Conservation (phyloP, 2,329 filamentous ascomycete species). For the Onygenales sp. region DNA sequence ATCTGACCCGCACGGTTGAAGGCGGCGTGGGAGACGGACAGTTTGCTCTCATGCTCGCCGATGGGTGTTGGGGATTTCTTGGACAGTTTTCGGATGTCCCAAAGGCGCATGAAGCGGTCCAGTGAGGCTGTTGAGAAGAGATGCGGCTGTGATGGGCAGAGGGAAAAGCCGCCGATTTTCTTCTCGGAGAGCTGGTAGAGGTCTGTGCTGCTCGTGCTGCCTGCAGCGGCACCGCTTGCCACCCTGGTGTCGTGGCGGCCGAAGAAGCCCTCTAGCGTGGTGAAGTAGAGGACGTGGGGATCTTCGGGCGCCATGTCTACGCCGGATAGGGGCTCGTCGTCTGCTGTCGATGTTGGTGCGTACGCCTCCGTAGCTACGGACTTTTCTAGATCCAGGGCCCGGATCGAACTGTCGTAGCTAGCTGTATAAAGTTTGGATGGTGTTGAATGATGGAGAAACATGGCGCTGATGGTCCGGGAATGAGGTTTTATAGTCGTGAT, state of each 20-base stretch:
- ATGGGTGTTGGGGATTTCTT: conserved; percentile 57
- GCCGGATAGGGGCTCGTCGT: conserved; percentile 72
- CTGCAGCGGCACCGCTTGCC: conserved; percentile 15
- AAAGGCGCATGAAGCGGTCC: conserved; percentile 81
- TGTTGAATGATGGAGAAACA: conserved; percentile 66
- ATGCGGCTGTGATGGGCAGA: conserved; percentile 72
- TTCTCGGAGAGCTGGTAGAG: conserved; percentile 74
- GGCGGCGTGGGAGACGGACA: conserved; percentile 86
- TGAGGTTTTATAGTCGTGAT: conserved; percentile 88
- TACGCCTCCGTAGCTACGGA: conserved; percentile 73
- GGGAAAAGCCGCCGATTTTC: conserved; percentile 89
- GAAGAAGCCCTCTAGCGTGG: conserved; percentile 71
- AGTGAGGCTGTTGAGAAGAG: conserved; percentile 81
- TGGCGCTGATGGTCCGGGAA: conserved; percentile 74
- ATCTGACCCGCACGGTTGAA: conserved; percentile 80
- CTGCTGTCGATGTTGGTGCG: conserved; percentile 57
- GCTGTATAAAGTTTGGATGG: conserved; percentile 68
- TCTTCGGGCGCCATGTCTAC: conserved; percentile 67
- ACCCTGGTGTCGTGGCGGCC: conserved; percentile 71
- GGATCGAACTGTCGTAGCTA: conserved; percentile 88
- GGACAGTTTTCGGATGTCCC: conserved; percentile 75
- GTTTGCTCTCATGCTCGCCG: conserved; percentile 68
- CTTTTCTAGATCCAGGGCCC: conserved; percentile 74
- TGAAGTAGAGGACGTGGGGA: conserved; percentile 71
- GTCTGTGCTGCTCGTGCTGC: conserved; percentile 44